Base-by-base conservation (phyloP, 2,329 filamentous ascomycete genomes). In the Xylariaceae sp. region DNA sequence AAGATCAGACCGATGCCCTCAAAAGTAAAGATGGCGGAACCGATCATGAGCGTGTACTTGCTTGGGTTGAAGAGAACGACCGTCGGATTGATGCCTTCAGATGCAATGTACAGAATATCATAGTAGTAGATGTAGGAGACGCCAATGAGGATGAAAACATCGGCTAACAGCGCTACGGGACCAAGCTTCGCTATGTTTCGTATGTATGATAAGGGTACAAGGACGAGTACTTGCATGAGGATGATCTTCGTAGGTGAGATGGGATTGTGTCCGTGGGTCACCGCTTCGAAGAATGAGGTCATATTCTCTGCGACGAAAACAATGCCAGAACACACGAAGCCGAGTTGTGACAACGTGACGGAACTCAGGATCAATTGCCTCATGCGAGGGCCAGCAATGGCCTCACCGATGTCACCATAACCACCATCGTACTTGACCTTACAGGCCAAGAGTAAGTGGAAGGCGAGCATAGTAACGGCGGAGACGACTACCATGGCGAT, bases 261-360 rank as follows among this genome's bases (percentile, higher is more conserved):
- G 0, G 80, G 80, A 23, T 76, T 73, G 2, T 73, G 69, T 39
- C 78, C 77, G 3, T 76, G 71, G 1, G 79, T 76, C 39, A 90
- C 82, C 1, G 88, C 88, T 35, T 82, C 75, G 23, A 88, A 74
- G 73, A 92, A 90, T 0, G 86, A 83, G 45, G 79, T 79, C 17
- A 90, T 73, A 67, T 92, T 92, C 70, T 92, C 87, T 0, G 88
- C 88, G 0, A 87, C 87, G 68, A 92, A 92, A 56, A 92, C 89
- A 54, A 90, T 81, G 37, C 88, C 88, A 0, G 88, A 85, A 66
- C 88, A 92, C 48, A 92, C 88, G 64, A 92, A 92, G 1, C 88
- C 88, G 11, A 92, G 77, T 71, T 92, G 88, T 0, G 88, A 91
- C 9, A 92, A 78, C 0, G 86, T 83, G 70, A 92, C 87, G 10